Evolutionary conservation across 495 filamentous ascomycete genomes (phyloP).

Genomic region (Penicillium lividum): DNA sequence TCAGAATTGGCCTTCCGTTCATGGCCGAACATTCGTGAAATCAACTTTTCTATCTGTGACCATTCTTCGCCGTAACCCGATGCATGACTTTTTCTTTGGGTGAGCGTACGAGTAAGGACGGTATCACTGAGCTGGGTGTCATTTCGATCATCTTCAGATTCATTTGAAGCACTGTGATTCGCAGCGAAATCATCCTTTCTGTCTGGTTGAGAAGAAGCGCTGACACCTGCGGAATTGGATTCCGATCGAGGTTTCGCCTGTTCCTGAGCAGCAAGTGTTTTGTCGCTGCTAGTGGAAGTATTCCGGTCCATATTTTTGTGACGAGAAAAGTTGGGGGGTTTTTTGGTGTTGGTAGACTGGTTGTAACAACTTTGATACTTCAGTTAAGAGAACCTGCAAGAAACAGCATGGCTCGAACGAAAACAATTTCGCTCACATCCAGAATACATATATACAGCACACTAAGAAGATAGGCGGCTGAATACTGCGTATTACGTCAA

Average conservation of each 20-base stretch:
- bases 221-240: background rate
- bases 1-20: constrained; percentile 61
- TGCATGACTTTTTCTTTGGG: constrained; percentile 46
- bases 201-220: constrained; percentile 6
- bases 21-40: constrained; percentile 66
- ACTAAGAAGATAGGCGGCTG: background rate
- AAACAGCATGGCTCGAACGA: background rate
- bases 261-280: background rate
- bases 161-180: constrained; percentile 10
- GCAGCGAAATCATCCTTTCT: constrained; percentile 4
- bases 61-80: constrained; percentile 51
- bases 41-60: constrained; percentile 57
- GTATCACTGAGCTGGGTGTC: constrained; percentile 42
- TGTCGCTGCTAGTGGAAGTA: background rate
- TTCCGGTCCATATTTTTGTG: constrained; percentile 2
- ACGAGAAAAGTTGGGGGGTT: background rate
- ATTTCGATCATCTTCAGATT: background rate
- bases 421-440: background rate
- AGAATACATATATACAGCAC: background rate
- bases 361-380: background rate
- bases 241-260: background rate
- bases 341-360: background rate
- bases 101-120: constrained; percentile 51
- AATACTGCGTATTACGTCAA: constrained; percentile 21
- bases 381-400: background rate